Base-by-base conservation (phyloP, 1,284 basidiomycete species). In the Irpex sp. region DNA sequence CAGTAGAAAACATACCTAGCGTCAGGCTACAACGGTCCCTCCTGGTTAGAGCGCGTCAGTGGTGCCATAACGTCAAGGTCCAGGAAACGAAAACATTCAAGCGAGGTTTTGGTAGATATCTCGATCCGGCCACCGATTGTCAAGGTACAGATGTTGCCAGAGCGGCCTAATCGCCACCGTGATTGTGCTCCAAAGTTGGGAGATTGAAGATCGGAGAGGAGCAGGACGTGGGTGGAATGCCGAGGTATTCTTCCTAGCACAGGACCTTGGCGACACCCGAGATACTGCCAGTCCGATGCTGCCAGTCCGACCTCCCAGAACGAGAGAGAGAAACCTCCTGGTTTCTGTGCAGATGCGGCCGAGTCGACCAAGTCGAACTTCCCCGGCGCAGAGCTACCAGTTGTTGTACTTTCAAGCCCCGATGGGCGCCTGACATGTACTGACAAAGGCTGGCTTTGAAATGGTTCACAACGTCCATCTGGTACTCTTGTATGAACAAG, bases 111-210 rank as follows among this genome's bases (percentile, higher is more conserved):
- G 40, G 49, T 26, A 57, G 21, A 19, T 54, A 65, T 66, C 63
- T 62, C 57, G 59, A 65, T 59, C 40, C 11, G 26, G 57, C 21
- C 57, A 64, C 65, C 65, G 65, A 65, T 68, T 63, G 67, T 68
- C 67, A 68, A 66, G 67, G 65, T 37, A 65, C 65, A 54, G 56
- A 26, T 49, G 38, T 38, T 61, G 34, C 44, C 49, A 48, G 51
- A 62, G 62, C 66, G 63, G 15, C 40, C 40, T 5, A 64, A 65
- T 67, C 66, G 44, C 62, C 48, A 52, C 56, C 57, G 56, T 52
- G 49, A 52, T 52, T 52, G 49, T 52, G 6, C 49, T 44, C 40
- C 49, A 19, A 3, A 52, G 26, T 40, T 55, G 62, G 49, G 59
- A 54, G 58, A 62, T 49, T 54, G 60, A 49, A 61, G 63, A 64